A percentile compares a stretch with the other conserved stretches of the same genome.
These are phyloP conservation scores for Naganishia sp. DNA, from an alignment of 1,284 basidiomycete genomes.

Conservation along the genomic window DNA sequence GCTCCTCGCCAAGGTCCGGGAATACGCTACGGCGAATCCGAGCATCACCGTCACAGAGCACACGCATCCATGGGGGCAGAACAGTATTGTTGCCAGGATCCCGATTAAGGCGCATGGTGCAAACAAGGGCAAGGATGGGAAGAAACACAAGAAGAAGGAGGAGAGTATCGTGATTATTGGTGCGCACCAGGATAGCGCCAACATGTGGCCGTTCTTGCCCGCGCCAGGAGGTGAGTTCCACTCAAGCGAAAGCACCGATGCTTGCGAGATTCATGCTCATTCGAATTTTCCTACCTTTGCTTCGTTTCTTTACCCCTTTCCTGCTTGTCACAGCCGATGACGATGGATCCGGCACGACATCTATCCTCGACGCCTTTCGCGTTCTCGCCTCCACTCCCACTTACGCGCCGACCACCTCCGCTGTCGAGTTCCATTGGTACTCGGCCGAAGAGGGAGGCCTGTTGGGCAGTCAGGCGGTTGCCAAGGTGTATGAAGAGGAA, in stretches of 20 bases:
- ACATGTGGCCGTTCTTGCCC: conserved; percentile 81
- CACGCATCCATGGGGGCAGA: conserved; percentile 87
- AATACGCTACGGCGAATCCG: conserved; percentile 69
- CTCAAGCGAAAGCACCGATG: not conserved
- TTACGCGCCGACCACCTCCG: conserved; percentile 68
- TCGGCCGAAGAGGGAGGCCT: conserved; percentile 94
- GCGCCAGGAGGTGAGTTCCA: conserved; percentile 69
- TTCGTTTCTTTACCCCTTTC: not conserved
- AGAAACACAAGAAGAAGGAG: conserved; percentile 37
- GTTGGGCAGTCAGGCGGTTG: conserved; percentile 90
- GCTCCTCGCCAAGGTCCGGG: conserved; percentile 70
- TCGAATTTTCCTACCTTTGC: not conserved
- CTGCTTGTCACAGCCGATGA: conserved; percentile 61
- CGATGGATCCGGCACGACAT: conserved; percentile 89
- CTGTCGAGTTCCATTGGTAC: conserved; percentile 96
- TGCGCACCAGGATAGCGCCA: conserved; percentile 91
- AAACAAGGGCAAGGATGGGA: conserved; percentile 33
- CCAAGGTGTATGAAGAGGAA: conserved; percentile 68
- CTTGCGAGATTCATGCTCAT: not conserved
- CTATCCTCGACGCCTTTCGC: conserved; percentile 85
- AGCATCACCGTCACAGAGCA: conserved; percentile 76
- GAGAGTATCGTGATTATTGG: conserved; percentile 62
- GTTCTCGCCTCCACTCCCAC: conserved; percentile 70
- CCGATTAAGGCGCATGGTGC: conserved; percentile 40
- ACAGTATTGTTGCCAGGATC: conserved; percentile 73